These are phyloP conservation scores for Jackrogersella multiformis DNA, from an alignment of 495 filamentous ascomycete genomes.

Conservation along the genomic window DNA sequence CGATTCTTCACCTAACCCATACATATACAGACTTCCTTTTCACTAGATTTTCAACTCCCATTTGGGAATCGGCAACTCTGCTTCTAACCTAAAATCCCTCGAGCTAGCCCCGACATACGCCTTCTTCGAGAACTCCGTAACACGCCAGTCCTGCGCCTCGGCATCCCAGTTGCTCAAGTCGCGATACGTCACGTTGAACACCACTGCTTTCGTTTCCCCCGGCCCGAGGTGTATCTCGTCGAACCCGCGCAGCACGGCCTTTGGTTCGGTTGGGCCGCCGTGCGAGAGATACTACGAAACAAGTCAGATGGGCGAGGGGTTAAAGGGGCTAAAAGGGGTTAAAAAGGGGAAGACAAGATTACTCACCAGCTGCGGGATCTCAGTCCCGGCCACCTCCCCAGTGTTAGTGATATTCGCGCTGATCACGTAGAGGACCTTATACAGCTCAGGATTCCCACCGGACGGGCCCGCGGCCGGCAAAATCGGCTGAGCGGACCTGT, in stretches of 20 bases:
- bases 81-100: constrained; percentile 43
- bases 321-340: too few species aligned
- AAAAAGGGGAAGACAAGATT: constrained; percentile 5
- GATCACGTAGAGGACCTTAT: constrained; percentile 56
- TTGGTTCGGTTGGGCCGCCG: constrained; percentile 72
- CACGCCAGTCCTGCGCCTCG: constrained; percentile 78
- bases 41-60: neutral
- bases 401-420: constrained; percentile 60
- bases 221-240: constrained; percentile 73
- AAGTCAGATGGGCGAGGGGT: constrained; percentile 62
- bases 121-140: constrained; percentile 48
- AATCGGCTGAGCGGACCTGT: constrained; percentile 73
- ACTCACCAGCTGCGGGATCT: constrained; percentile 69
- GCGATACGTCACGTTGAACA: constrained; percentile 75
- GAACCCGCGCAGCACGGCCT: constrained; percentile 78
- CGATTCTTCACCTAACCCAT: too few species aligned
- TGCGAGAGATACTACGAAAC: constrained; percentile 67
- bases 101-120: constrained; percentile 53
- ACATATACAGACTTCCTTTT: too few species aligned
- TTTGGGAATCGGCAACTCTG: constrained; percentile 12
- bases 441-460: constrained; percentile 76
- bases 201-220: constrained; percentile 67
- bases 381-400: constrained; percentile 61
- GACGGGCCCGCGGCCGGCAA: constrained; percentile 73
- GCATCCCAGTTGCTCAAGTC: constrained; percentile 85